phyloP scores from a whole-genome alignment of 345 rosid genomes.

The Isatis tinctoria region DNA sequence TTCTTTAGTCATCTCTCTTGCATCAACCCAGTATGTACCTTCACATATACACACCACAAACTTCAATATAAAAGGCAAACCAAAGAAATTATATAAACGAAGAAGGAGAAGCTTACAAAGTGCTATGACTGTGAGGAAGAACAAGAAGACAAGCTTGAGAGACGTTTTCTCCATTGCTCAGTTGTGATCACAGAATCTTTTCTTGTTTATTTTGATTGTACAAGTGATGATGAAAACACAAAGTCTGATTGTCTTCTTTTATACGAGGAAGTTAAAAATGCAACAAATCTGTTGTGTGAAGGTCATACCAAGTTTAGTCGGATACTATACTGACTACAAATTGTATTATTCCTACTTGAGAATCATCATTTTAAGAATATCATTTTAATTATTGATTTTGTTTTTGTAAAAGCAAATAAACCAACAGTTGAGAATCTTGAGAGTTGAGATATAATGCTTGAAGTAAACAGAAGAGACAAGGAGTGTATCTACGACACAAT shows the following conservation, averaged over 20 bases:
- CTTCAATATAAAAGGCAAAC: background rate
- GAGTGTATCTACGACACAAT: no score
- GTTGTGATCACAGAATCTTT: background rate
- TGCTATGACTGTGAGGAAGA: constrained; percentile 10
- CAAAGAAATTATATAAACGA: background rate
- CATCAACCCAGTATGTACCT: constrained; percentile 1
- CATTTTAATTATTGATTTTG: background rate
- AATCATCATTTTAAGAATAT: background rate
- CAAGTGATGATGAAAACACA: background rate
- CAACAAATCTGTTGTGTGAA: no score
- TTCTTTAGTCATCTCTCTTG: constrained; percentile 10
- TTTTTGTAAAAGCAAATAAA: background rate
- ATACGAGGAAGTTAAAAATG: no score
- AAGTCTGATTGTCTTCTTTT: background rate
- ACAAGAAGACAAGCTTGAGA: constrained; percentile 21
- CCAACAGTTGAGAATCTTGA: background rate
- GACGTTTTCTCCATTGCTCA: constrained; percentile 21
- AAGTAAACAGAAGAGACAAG: background rate
- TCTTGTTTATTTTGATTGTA: constrained; percentile 1
- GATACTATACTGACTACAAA: background rate
- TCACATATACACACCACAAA: constrained; percentile 9
- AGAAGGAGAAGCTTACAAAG: constrained; percentile 1
- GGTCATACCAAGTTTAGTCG: constrained; percentile 4
- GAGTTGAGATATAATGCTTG: background rate
- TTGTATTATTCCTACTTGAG: background rate